Evolutionary conservation across 768 basidiomycete genomes (phyloP), one percentile per base, ranked within the genome.

Genomic region (Suillus sp.): DNA sequence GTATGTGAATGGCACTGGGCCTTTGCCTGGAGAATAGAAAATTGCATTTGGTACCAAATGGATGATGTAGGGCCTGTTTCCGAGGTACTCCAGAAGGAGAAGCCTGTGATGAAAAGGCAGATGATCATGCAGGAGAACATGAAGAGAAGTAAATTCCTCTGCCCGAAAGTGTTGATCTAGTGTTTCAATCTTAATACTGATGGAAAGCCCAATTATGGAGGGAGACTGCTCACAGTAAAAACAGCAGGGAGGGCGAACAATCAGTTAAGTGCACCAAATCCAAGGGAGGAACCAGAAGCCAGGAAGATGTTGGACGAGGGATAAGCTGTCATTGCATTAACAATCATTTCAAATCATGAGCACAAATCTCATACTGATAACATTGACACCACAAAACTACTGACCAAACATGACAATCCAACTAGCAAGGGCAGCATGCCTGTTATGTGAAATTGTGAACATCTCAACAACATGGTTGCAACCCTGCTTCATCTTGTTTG

Each of bases 1-100:
- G n/a, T n/a, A n/a, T n/a, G 91, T 89, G 74, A 89, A 95, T 0
- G 94, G 94, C 11, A 95, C 93, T 5, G 94, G 94, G 0, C 94
- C 94, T 78, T 93, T 92, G 64, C 92, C 92, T 1, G 90, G 90
- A 0, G 90, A 91, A 72, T 93, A 93, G 73, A 88, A 89, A 62
- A 87, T 78, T 1, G 79, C 79, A 9, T 30, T n/a, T 14, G 6
- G 14, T 0, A 11, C 2, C 16, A 38, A 27, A 22, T 40, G 1
- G n/a, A 40, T 32, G 53, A 0, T 71, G 50, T 30, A 76, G 83
- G 82, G 13, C 74, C 74, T 1, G 64, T 47, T 38, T 73, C 60
- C 3, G 6, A 60, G 6, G 78, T 75, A 54, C 89, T 81, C 66
- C n/a, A n/a, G n/a, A n/a, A n/a, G 47, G 83, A 88, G 67, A 91